Percentiles rank a stretch among this genome's conserved stretches.
These are phyloP conservation scores for Adansonia digitata DNA, from an alignment of 345 rosid genomes.

Conservation along the genomic window DNA sequence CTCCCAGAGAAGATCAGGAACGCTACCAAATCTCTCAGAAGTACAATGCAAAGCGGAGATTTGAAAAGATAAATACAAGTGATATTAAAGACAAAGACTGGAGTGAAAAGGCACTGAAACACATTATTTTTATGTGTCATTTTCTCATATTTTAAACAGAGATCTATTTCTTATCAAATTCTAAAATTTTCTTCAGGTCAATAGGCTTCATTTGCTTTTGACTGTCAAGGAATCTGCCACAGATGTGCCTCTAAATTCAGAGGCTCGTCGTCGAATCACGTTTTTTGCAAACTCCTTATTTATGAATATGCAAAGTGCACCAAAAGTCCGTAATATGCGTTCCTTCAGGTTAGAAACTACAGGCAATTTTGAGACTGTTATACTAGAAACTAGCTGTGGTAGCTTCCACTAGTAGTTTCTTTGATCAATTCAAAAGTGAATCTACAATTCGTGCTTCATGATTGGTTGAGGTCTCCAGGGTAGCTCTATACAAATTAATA, in stretches of 20 bases:
- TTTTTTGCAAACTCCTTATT: slow-evolving; percentile 95
- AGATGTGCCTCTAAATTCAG: slow-evolving; percentile 85
- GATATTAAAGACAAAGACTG: slow-evolving; percentile 26
- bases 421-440: slow-evolving; percentile 4
- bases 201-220: slow-evolving; percentile 69
- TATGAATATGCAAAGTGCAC: slow-evolving; percentile 90
- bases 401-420: neutral
- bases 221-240: slow-evolving; percentile 94
- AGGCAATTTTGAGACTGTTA: slow-evolving; percentile 2
- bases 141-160: neutral
- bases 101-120: slow-evolving; percentile 67
- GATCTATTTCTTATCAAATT: slow-evolving; percentile 12
- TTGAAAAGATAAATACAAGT: slow-evolving; percentile 51
- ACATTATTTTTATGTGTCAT: neutral
- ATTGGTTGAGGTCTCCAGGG: neutral
- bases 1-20: slow-evolving; percentile 35
- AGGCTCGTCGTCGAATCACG: slow-evolving; percentile 96
- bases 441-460: neutral
- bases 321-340: slow-evolving; percentile 81
- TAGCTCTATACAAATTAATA: neutral
- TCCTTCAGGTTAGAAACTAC: slow-evolving; percentile 63
- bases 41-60: slow-evolving; percentile 52
- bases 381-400: neutral
- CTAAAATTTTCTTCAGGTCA: slow-evolving; percentile 41
- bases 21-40: slow-evolving; percentile 17